Evolutionary conservation across 306 rosid genomes (phyloP), one percentile per base, ranked within the genome.

Genomic region (Clitoria ternatea): DNA sequence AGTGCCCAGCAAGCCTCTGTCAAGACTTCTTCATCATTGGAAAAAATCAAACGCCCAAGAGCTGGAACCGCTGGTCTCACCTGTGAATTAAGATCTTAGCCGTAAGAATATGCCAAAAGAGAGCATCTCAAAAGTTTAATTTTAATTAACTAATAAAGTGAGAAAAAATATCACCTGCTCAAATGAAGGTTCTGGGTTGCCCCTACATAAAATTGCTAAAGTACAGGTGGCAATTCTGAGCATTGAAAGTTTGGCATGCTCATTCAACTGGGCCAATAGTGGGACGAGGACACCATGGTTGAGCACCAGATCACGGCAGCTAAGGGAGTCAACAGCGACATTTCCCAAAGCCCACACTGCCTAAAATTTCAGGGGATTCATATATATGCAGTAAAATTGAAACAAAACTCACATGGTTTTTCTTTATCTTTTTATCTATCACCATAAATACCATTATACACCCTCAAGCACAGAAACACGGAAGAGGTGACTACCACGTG

Each of bases 271-370:
- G 7, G 91, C 69, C 72, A 91, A 56, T 33, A 88, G 74, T 6
- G 97, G 86, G 57, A 85, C 7, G 70, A 91, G 75, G 35, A 89
- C 96, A 29, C 96, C 92, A 17, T 81, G 80, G 71, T 79, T 29
- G 27, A 91, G 92, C 49, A 91, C 97, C 9, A 91, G 92, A 85
- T 88, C 92, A 30, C 97, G 90, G 35, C 92, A 87, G 76, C 77
- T 81, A 55, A 96, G 92, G 2, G 96, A 88, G 70, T 91, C 97
- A 77, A 96, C 97, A 26, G 97, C 92, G 71, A 91, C 88, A 63
- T 91, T 91, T 80, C 97, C 97, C 82, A 91, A 72, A 36, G 97
- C 97, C 97, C 97, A 88, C 45, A 85, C 91, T 3, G 96, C 97
- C 97, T 91, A 61, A 19, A 76, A 37, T 75, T 60, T 71, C 37